Evolutionary conservation across 202 grass and related monocot genomes (phyloP), one percentile per base, ranked within the genome.

Genomic region (Dendrocalamus latiflorus): DNA sequence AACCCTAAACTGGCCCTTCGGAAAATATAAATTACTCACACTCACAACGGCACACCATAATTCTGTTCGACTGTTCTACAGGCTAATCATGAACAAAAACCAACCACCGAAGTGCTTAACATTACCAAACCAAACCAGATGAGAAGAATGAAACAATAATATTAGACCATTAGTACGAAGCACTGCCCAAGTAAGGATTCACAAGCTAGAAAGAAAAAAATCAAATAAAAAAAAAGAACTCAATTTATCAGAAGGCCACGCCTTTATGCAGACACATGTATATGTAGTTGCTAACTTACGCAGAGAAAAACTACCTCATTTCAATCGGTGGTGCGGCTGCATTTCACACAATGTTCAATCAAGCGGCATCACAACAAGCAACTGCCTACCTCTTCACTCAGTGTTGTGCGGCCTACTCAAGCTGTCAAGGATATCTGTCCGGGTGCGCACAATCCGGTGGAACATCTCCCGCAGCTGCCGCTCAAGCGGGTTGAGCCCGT

Each of bases 381-480:
- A 56, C 51, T 3, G 3, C 50, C 62, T 25, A 37, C 28, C 34
- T 5, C 51, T 51, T 85, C 75, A 60, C 18, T 83, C 47, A 14
- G 80, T 30, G 78, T 56, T 67, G 71, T 70, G 56, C 3, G 80
- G 72, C 65, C 54, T 88, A 48, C 85, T 91, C 48, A 94, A 62
- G 86, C 66, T 81, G 57, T 97, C 94, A 3, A 97, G 88, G 53
- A 89, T 83, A 37, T 97, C 90, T 0, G 90, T 94, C 61, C 94
- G 81, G 59, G 85, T 97, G 66, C 86, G 90, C 50, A 92, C 90
- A 53, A 92, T 86, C 24, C 90, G 61, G 72, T 94, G 92, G 76
- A 97, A 97, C 85, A 92, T 91, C 59, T 94, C 88, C 26, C 92
- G 89, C 48, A 97, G 88, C 77, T 92, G 88, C 1, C 94, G 75